Percentiles rank a stretch among this genome's conserved stretches.
Conservation (phyloP, 768 basidiomycete species). For the Kwoniella newhampshirensis region DNA sequence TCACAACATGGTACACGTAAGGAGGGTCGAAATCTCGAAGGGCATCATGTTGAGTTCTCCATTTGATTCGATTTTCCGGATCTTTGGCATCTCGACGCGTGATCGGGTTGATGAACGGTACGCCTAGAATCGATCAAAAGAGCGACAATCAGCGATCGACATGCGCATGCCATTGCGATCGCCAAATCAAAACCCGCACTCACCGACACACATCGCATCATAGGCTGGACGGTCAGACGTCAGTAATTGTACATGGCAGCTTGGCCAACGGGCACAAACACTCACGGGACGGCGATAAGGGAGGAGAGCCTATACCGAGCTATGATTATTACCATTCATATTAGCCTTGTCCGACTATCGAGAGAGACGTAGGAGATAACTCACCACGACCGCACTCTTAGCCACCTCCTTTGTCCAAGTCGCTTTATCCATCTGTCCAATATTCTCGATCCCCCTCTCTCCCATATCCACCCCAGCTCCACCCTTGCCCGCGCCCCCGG, state of each 20-base stretch:
- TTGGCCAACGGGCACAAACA: too few relatives aligned
- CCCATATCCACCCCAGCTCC: constrained; percentile 7
- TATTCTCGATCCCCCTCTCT: constrained; percentile 6
- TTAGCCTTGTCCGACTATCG: neutral
- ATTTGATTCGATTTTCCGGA: constrained; percentile 36
- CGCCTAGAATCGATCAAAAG: too few relatives aligned
- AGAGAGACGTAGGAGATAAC: neutral
- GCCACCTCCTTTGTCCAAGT: constrained; percentile 13
- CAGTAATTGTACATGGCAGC: too few relatives aligned
- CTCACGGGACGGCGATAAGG: constrained; percentile 23
- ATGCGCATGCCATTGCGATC: too few relatives aligned
- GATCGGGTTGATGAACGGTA: constrained; percentile 51
- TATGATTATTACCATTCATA: constrained; percentile 2
- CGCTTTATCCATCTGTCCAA: constrained; percentile 7
- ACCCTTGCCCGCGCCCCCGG: constrained; percentile 8
- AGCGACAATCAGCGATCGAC: too few relatives aligned
- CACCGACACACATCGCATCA: constrained; percentile 33
- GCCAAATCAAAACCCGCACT: too few relatives aligned
- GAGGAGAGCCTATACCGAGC: constrained; percentile 26
- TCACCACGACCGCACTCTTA: constrained; percentile 18
- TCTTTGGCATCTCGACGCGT: constrained; percentile 27
- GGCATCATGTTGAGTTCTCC: constrained; percentile 43
- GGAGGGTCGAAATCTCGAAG: constrained; percentile 30
- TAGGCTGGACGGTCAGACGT: constrained; percentile 14
- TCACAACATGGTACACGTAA: constrained; percentile 43